These are phyloP conservation scores for Sporothrix mexicana DNA, from an alignment of 2,329 filamentous ascomycete genomes.

Conservation along the genomic window DNA sequence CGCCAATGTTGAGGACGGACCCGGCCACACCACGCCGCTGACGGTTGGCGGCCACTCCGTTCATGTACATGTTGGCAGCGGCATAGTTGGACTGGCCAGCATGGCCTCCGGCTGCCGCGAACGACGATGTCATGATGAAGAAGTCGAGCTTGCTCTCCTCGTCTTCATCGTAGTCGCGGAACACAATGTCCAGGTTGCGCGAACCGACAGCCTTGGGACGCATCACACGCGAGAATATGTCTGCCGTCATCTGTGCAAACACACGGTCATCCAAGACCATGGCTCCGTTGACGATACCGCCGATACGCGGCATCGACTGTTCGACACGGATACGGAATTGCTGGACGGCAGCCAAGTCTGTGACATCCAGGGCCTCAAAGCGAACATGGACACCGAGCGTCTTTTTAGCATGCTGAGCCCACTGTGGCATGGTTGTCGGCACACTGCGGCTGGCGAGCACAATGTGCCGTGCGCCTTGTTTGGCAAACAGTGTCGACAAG, in stretches of 20 bases:
- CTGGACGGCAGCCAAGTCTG: conserved; percentile 41
- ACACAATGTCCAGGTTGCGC: conserved; percentile 48
- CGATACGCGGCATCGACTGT: conserved; percentile 43
- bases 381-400: conserved; percentile 39
- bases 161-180: conserved; percentile 36
- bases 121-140: conserved; percentile 56
- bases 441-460: conserved; percentile 51
- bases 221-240: conserved; percentile 48
- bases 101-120: conserved; percentile 53
- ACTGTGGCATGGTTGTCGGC: conserved; percentile 40
- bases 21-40: conserved; percentile 46
- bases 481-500: conserved; percentile 48
- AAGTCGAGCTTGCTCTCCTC: conserved; percentile 47
- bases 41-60: conserved; percentile 49
- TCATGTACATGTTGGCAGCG: conserved; percentile 56
- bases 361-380: conserved; percentile 43
- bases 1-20: conserved; percentile 53
- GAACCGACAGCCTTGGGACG: conserved; percentile 51
- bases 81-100: conserved; percentile 54
- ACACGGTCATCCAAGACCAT: conserved; percentile 54
- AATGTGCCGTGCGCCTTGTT: conserved; percentile 49
- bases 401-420: conserved; percentile 44
- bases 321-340: conserved; percentile 40
- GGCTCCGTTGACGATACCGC: conserved; percentile 52
- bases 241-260: conserved; percentile 50